phyloP scores from a whole-genome alignment of 1,284 basidiomycete genomes.

The Paramarasmius palmivorus region DNA sequence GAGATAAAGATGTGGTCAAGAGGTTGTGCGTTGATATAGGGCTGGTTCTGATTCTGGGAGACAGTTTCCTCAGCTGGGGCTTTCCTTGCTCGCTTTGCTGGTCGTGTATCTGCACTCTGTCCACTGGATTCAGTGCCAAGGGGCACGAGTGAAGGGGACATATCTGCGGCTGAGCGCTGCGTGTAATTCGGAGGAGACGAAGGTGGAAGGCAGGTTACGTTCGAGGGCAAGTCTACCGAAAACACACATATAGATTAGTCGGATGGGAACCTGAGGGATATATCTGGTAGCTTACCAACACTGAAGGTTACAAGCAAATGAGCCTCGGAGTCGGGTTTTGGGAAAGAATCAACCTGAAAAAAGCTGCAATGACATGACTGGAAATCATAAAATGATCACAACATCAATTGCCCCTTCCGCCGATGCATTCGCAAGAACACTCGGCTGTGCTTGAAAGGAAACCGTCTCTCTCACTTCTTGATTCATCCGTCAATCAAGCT shows the following conservation, averaged over 20 bases:
- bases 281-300: conserved; percentile 11
- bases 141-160: conserved; percentile 12
- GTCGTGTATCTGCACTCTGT: conserved; percentile 9
- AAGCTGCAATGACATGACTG: conserved; percentile 7
- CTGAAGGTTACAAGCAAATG: not conserved
- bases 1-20: conserved; percentile 44
- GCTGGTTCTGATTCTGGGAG: conserved; percentile 5
- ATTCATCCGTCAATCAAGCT: not conserved
- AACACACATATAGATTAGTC: conserved; percentile 3
- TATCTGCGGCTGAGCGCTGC: conserved; percentile 6
- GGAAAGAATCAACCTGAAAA: not conserved
- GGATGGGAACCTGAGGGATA: conserved; percentile 12
- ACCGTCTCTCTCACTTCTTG: not conserved
- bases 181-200: conserved; percentile 11
- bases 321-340: conserved; percentile 10
- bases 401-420: conserved; percentile 8
- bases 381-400: conserved; percentile 3
- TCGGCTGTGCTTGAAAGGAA: not conserved
- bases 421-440: conserved; percentile 1
- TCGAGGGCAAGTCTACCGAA: not conserved
- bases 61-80: not conserved
- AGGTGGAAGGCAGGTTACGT: conserved; percentile 11
- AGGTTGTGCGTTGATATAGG: conserved; percentile 20
- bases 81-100: conserved; percentile 15
- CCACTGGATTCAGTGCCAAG: not conserved